phyloP scores from a whole-genome alignment of 2,329 filamentous ascomycete species.

The Sclerotiophoma versabilis region DNA sequence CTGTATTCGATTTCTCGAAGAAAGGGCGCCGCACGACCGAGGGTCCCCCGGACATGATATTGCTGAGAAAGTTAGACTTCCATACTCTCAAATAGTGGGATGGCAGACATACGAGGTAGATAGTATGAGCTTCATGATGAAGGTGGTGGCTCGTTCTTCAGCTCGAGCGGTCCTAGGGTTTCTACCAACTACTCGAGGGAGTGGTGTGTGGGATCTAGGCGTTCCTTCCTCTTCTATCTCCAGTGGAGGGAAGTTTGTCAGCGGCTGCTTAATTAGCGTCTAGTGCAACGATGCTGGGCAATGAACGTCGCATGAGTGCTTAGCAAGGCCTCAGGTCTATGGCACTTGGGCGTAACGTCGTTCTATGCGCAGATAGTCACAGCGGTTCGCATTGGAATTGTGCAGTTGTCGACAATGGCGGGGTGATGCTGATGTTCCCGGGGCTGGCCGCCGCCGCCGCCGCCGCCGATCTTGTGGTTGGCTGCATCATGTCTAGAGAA shows the following conservation, averaged over 20 bases:
- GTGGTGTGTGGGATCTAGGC: neutral
- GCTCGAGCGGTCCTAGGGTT: neutral
- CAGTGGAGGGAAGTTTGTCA: conserved; percentile 13
- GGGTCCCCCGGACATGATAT: conserved; percentile 84
- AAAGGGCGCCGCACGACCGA: conserved; percentile 82
- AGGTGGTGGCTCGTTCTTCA: neutral
- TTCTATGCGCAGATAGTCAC: neutral
- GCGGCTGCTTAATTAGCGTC: conserved; percentile 13
- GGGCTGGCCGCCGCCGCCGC: conserved; percentile 21
- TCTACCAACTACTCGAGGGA: neutral
- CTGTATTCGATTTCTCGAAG: conserved; percentile 86
- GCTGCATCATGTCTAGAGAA: conserved; percentile 18
- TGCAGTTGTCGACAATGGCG: conserved; percentile 21
- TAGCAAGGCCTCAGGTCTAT: too few species aligned
- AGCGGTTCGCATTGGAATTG: neutral
- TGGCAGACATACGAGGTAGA: conserved; percentile 77
- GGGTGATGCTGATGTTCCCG: conserved; percentile 29
- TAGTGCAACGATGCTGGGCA: neutral
- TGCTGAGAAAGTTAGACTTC: conserved; percentile 62
- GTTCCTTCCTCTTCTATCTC: neutral
- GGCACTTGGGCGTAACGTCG: neutral
- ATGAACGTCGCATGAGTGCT: neutral
- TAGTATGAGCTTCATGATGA: conserved; percentile 79
- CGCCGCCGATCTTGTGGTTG: conserved; percentile 21
- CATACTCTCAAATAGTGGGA: rapidly evolving